Evolutionary conservation across 2,329 filamentous ascomycete genomes (phyloP), one percentile per base, ranked within the genome.

Genomic region (Sporothrix humicola): DNA sequence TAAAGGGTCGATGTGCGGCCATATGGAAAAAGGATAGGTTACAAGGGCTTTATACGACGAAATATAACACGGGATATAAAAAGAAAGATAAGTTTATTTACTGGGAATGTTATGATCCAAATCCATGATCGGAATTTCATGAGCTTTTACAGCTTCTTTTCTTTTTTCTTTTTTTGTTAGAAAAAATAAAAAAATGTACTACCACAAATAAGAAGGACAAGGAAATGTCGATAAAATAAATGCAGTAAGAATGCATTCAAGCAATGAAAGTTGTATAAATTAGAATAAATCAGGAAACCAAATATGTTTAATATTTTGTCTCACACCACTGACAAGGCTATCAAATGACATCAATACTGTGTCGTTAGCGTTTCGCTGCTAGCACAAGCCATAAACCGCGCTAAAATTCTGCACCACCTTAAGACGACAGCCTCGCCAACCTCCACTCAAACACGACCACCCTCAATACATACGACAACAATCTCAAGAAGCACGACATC

Each of bases 371-470:
- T 9, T 5, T 63, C 17, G 13, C 42, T 26, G 42, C 61, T 26
- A 44, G 42, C 3, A 8, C 1, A 26, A 54, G 17, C 26, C 8
- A 12, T 26, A 2, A 23, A 8, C 8, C 17, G 48, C 66, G 48
- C 66, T 69, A 69, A 69, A 54, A 56, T 20, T 68, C 9, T 37
- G 46, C 46, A 26, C 13, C 10, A 10, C 15, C 26, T 15, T 68
- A 68, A 54, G 42, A 42, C 7, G 66, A 54, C 66, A 69, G 66
- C 66, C 48, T 69, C 9, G 66, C 65, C 65, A 68, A 26, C 65
- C 37, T 37, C 56, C 26, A 37, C 20, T 17, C 23, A 23, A 23
- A 20, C 9, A 8, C 63, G 50, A 68, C 13, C 65, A 37, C n/a
- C 26, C 17, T 61, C 31, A n/a, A 23, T 13, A 15, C 26, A 17